Conservation (phyloP, 495 filamentous ascomycete species). For the Penicillium macrosclerotiorum region DNA sequence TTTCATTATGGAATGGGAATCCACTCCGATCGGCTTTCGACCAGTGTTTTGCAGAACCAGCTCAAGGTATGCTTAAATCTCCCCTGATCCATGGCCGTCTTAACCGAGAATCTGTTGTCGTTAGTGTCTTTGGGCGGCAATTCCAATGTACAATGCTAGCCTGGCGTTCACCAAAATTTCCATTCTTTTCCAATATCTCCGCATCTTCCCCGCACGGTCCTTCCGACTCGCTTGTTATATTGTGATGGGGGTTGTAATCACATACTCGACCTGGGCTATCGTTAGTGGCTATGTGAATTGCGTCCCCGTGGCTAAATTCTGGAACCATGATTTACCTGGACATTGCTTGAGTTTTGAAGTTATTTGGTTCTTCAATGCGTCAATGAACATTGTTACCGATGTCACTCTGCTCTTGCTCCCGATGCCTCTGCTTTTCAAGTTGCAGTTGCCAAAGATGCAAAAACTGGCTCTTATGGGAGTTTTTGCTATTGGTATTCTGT, state of each 20-base stretch:
- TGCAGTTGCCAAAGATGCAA: conserved; percentile 50
- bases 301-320: conserved; percentile 50
- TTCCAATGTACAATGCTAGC: conserved; percentile 44
- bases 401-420: conserved; percentile 54
- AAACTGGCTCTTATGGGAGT: conserved; percentile 52
- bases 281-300: conserved; percentile 52
- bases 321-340: conserved; percentile 49
- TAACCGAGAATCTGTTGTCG: not conserved
- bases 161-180: conserved; percentile 44
- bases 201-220: conserved; percentile 40
- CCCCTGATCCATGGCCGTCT: not conserved
- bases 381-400: conserved; percentile 55
- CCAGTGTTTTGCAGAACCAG: conserved; percentile 21
- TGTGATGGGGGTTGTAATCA: conserved; percentile 33
- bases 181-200: conserved; percentile 49
- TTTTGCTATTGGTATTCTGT: conserved; percentile 56
- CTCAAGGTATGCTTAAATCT: conserved; percentile 25
- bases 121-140: conserved; percentile 39
- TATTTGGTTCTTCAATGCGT: conserved; percentile 53
- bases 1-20: conserved; percentile 31
- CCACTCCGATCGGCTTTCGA: conserved; percentile 21
- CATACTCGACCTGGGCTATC: conserved; percentile 38
- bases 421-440: conserved; percentile 51
- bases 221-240: conserved; percentile 34
- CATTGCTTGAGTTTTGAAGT: conserved; percentile 49